A percentile compares a stretch with the other conserved stretches of the same genome.
phyloP scores from a whole-genome alignment of 1,139 yeast species.

The Kazachstania sp. region DNA sequence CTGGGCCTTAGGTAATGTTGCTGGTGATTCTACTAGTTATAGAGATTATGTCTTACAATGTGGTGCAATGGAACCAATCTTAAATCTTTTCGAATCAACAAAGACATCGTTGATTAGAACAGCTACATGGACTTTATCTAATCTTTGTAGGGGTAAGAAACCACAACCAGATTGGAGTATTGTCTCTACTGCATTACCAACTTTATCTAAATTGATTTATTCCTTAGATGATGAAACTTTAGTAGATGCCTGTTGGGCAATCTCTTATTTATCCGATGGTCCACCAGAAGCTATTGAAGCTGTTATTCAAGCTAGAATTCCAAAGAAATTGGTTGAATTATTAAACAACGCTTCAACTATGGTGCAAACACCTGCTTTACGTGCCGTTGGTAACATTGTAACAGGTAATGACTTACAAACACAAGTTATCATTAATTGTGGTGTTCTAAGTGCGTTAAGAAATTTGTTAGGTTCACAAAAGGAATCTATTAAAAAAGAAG shows the following conservation, averaged over 20 bases:
- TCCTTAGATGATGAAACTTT: constrained; percentile 91
- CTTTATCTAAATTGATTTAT: constrained; percentile 82
- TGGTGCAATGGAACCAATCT: constrained; percentile 84
- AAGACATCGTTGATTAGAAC: constrained; percentile 87
- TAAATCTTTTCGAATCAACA: constrained; percentile 67
- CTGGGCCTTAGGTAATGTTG: constrained; percentile 98
- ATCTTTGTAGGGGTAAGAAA: constrained; percentile 90
- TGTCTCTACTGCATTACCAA: constrained; percentile 83
- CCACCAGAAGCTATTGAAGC: constrained; percentile 90
- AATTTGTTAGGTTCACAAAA: constrained; percentile 75
- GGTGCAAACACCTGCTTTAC: constrained; percentile 93
- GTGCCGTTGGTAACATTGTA: constrained; percentile 96
- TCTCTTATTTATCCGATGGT: constrained; percentile 89
- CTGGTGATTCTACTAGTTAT: constrained; percentile 87
- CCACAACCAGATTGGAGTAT: constrained; percentile 95
- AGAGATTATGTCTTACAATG: constrained; percentile 81
- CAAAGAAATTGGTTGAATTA: constrained; percentile 85
- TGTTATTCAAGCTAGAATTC: constrained; percentile 92
- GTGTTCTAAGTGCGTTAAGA: constrained; percentile 78
- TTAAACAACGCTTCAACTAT: constrained; percentile 73
- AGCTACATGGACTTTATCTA: constrained; percentile 96
- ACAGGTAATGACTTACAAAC: constrained; percentile 96
- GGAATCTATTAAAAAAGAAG: constrained; percentile 91
- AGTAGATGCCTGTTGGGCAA: constrained; percentile 99
- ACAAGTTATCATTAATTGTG: constrained; percentile 87